phyloP scores from a whole-genome alignment of 1,284 basidiomycete genomes.

The Ganoderma boninense region DNA sequence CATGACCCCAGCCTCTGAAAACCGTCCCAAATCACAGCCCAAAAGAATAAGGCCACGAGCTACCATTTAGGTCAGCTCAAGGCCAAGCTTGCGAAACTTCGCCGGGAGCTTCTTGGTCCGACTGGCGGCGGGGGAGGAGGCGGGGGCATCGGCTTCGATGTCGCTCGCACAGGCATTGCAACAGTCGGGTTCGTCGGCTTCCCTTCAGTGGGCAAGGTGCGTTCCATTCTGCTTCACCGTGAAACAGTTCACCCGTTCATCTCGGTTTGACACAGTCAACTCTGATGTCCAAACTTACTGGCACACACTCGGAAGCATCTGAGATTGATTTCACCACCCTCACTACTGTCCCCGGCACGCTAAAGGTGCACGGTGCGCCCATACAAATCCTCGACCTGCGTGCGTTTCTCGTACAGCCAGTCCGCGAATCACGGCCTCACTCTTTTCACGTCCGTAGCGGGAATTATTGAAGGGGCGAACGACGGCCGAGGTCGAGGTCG shows the following conservation, averaged over 20 bases:
- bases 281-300: constrained; percentile 97
- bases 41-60: constrained; percentile 97
- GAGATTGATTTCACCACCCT: constrained; percentile 98
- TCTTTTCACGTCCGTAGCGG: constrained; percentile 59
- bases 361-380: constrained; percentile 94
- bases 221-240: constrained; percentile 48
- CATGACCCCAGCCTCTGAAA: constrained; percentile 19
- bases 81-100: constrained; percentile 97
- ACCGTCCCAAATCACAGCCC: constrained; percentile 55
- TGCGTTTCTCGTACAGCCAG: constrained; percentile 49
- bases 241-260: constrained; percentile 48
- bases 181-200: constrained; percentile 96
- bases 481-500: constrained; percentile 98
- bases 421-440: constrained; percentile 12
- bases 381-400: constrained; percentile 89
- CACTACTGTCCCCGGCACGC: constrained; percentile 93
- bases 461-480: constrained; percentile 99
- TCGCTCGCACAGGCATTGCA: constrained; percentile 95
- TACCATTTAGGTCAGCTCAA: constrained; percentile 98
- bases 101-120: constrained; percentile 90
- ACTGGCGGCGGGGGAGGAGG: constrained; percentile 87
- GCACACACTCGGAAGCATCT: constrained; percentile 97
- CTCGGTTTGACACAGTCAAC: constrained; percentile 71
- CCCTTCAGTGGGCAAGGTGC: constrained; percentile 86
- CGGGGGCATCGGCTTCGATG: constrained; percentile 93